Percentiles rank a stretch among this genome's conserved stretches.
These are phyloP conservation scores for Alternaria consortialis DNA, from an alignment of 2,329 filamentous ascomycete species.

Conservation along the genomic window DNA sequence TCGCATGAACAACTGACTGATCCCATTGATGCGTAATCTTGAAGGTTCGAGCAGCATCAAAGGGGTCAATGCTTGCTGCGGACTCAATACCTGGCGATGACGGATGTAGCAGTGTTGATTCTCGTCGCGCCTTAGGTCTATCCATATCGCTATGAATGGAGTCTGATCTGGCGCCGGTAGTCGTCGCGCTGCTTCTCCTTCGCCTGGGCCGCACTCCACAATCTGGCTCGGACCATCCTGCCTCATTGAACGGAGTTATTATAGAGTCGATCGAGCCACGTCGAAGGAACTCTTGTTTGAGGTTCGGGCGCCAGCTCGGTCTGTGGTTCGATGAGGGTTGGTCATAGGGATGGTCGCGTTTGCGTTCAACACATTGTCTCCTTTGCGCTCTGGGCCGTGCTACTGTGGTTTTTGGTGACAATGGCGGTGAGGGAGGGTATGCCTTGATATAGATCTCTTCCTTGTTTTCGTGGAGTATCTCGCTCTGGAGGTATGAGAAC, in stretches of 20 bases:
- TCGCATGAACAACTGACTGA: background rate
- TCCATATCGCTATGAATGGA: background rate
- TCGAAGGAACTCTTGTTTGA: slow-evolving; percentile 31
- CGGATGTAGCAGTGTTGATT: slow-evolving; percentile 19
- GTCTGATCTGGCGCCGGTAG: background rate
- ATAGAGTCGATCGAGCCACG: slow-evolving; percentile 19
- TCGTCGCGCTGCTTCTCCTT: background rate
- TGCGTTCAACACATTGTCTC: slow-evolving; percentile 11
- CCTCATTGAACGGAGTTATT: slow-evolving; percentile 18
- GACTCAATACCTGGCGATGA: slow-evolving; percentile 7
- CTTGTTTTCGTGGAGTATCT: slow-evolving; percentile 26
- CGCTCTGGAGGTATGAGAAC: slow-evolving; percentile 28
- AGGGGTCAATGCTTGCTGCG: background rate
- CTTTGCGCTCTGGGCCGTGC: slow-evolving; percentile 7
- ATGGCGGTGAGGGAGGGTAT: slow-evolving; percentile 7
- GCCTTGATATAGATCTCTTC: slow-evolving; percentile 21
- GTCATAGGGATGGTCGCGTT: slow-evolving; percentile 19
- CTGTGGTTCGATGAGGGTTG: slow-evolving; percentile 23
- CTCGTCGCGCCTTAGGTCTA: background rate
- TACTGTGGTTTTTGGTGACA: slow-evolving; percentile 29
- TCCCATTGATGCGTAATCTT: background rate
- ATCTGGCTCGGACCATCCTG: background rate
- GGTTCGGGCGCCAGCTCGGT: slow-evolving; percentile 36
- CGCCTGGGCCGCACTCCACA: background rate
- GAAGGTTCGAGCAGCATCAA: background rate